These are phyloP conservation scores for Candida coquimbonensis DNA, from an alignment of 805 yeast species.

Conservation along the genomic window DNA sequence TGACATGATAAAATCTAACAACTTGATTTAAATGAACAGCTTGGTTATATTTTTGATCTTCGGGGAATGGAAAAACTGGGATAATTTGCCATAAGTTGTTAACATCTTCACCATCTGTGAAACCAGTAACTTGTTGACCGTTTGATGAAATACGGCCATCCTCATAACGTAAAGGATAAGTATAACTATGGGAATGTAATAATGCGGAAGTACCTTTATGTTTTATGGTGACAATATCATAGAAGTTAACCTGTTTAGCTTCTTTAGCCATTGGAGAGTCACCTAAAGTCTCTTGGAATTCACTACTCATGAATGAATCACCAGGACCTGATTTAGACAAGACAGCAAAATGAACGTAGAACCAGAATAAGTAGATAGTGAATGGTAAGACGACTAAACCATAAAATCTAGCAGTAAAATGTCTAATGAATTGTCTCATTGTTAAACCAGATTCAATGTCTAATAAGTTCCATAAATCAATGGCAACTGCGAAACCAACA, in stretches of 20 bases:
- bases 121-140: constrained; percentile 90
- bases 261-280: constrained; percentile 73
- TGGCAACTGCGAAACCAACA: constrained; percentile 77
- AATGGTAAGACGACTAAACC: constrained; percentile 76
- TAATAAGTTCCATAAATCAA: constrained; percentile 83
- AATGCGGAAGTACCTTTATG: constrained; percentile 75
- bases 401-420: constrained; percentile 66
- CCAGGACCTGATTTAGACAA: constrained; percentile 91
- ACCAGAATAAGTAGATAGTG: constrained; percentile 78
- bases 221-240: constrained; percentile 68
- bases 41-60: constrained; percentile 32
- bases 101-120: constrained; percentile 36
- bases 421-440: constrained; percentile 49
- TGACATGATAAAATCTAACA: constrained; percentile 74
- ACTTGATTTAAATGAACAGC: constrained; percentile 64
- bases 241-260: constrained; percentile 65
- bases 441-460: constrained; percentile 65
- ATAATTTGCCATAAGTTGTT: constrained; percentile 85
- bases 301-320: constrained; percentile 89
- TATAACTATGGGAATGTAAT: constrained; percentile 72
- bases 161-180: constrained; percentile 86
- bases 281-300: constrained; percentile 85
- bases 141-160: constrained; percentile 94
- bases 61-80: constrained; percentile 47
- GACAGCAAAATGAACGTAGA: constrained; percentile 81